Evolutionary conservation across 371 early-diverging fungal species (phyloP), one percentile per base, ranked within the genome.

Genomic region (Cokeromyces recurvatus): DNA sequence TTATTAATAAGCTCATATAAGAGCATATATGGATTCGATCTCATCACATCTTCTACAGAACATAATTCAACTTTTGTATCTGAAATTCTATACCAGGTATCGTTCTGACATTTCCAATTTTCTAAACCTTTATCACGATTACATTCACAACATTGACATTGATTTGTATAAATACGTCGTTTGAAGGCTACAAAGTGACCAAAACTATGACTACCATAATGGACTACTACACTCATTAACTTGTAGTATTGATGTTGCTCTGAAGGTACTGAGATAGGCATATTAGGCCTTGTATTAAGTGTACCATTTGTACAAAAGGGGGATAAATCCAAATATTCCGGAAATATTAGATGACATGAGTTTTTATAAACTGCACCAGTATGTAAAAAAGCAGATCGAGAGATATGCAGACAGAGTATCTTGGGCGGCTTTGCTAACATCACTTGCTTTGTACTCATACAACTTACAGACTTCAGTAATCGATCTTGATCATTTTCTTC

Each of bases 141-240:
- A 36, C 70, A 69, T n/a, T 35, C 16, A 14, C 25, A 17, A 35
- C 71, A 74, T 21, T 48, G 31, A 56, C 79, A 74, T 15, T 38
- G 23, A 22, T 55, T 58, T 22, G 67, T 41, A 39, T 55, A 53
- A 21, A 61, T 46, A 22, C 79, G 77, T 23, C 93, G 78, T 17
- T 94, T 78, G 55, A 85, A 92, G 0, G 95, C 89, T 34, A 95
- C 87, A 63, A 91, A 97, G 58, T 97, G 95, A 0, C 95, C 95
- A 23, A 75, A 86, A 4, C 89, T 88, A 63, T 95, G 95, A 37
- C 79, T 71, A 4, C 95, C 97, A 53, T 82, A 87, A 53, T 97
- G 97, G 9, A 94, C 86, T 27, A 96, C 82, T 0, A 87, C 84
- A 6, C 90, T 81, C 61, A 82, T 85, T 21, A 97, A 68, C n/a